Evolutionary conservation across 2,329 filamentous ascomycete genomes (phyloP), one percentile per base, ranked within the genome.

Genomic region (Phialemoniopsis sp.): DNA sequence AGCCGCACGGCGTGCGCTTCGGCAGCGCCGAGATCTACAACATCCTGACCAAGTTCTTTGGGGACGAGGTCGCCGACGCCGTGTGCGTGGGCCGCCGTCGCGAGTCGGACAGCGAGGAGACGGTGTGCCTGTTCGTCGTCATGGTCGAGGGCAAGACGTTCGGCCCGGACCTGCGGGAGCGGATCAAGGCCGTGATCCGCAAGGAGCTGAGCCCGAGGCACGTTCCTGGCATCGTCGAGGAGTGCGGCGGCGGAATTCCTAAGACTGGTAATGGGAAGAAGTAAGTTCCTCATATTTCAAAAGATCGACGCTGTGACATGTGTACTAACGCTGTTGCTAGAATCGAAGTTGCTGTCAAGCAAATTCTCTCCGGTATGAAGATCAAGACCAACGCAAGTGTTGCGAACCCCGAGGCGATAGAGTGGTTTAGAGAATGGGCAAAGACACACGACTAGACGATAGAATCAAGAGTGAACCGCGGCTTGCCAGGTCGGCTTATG

Each of bases 1-100:
- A 98, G 58, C 93, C 93, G 0, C 80, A 85, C 0, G 93, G 93
- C 3, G 89, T 98, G 14, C 74, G 91, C 1, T 97, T 98, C 56
- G 91, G 91, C 5, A 89, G 83, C 26, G 89, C 91, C 1, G 93
- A 98, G 68, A 95, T 98, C 15, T 97, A 97, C 64, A 96, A 95
- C 57, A 73, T 96, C n/a, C 67, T 97, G 19, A 78, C 93, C 2
- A 81, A 87, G 48, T 85, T 89, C 62, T 96, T 96, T 52, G 76
- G 82, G 0, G 66, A 73, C 10, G 78, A 91, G 40, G 71, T 97
- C 14, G 84, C 89, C 43, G 91, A 98, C 53, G 87, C 88, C 1
- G 72, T 97, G 3, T 97, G 91, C 55, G 81, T 97, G 29, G 91
- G 93, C 0, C 74, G 89, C 3, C 71, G 89, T 41, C 76, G 80